Conservation (phyloP, 1,284 basidiomycete species). For the Ganoderma multipileum region DNA sequence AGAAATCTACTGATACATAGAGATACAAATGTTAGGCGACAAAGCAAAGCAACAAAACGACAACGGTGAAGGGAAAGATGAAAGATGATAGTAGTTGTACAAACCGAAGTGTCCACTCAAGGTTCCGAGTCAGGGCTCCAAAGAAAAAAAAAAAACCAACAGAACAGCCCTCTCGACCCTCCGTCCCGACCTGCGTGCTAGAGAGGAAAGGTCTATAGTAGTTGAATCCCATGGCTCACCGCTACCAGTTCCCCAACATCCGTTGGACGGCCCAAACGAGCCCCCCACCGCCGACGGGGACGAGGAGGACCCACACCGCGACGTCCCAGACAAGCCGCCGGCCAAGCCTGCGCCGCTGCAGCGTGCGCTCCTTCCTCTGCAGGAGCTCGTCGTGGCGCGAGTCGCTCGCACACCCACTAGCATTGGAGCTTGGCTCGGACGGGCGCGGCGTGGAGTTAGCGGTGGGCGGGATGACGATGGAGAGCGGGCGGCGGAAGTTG, state of each 20-base stretch:
- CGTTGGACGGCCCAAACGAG: constrained; percentile 61
- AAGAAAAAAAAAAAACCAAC: background rate
- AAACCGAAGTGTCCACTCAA: constrained; percentile 2
- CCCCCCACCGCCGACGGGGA: constrained; percentile 59
- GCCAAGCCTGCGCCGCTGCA: constrained; percentile 69
- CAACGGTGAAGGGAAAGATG: background rate
- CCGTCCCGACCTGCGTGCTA: constrained; percentile 11
- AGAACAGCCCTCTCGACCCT: background rate
- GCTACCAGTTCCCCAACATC: constrained; percentile 49
- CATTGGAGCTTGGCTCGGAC: too few species aligned
- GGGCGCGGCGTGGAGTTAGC: constrained; percentile 35
- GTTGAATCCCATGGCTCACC: background rate
- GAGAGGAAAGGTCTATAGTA: constrained; percentile 6
- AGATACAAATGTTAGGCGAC: background rate
- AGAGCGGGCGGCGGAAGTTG: constrained; percentile 70
- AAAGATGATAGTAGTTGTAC: background rate
- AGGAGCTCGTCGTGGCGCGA: constrained; percentile 64
- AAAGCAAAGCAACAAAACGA: constrained; percentile 9
- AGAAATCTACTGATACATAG: background rate
- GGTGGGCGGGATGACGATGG: constrained; percentile 66
- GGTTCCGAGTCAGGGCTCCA: constrained; percentile 2
- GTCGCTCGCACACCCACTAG: too few species aligned
- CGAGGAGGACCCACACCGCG: constrained; percentile 67
- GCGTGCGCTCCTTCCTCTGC: constrained; percentile 74
- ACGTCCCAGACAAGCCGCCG: constrained; percentile 76